These are phyloP conservation scores for Lactarius sanguifluus DNA, from an alignment of 768 basidiomycete species.

Conservation along the genomic window DNA sequence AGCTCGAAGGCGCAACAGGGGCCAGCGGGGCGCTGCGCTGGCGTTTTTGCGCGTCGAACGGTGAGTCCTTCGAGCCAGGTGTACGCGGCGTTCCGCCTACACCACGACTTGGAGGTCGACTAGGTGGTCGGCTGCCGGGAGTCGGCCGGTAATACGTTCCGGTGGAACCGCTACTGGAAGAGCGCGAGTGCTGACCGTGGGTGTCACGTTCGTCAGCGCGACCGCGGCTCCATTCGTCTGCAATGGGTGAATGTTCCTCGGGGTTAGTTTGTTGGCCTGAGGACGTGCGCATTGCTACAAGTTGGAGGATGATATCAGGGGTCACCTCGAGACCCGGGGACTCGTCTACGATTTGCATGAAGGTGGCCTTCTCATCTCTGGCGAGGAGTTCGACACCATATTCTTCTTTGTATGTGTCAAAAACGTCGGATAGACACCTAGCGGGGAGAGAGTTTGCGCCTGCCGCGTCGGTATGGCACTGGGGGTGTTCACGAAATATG, in stretches of 20 bases:
- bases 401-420: constrained; percentile 59
- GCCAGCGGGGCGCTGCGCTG: constrained; percentile 69
- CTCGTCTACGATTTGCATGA: constrained; percentile 54
- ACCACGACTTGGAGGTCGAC: constrained; percentile 55
- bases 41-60: constrained; percentile 67
- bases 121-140: constrained; percentile 41
- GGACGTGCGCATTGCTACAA: constrained; percentile 51
- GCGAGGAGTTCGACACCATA: constrained; percentile 66
- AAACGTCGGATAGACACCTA: constrained; percentile 66
- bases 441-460: constrained; percentile 69
- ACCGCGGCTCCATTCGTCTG: constrained; percentile 45
- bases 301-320: constrained; percentile 57
- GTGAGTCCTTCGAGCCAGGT: constrained; percentile 48
- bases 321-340: constrained; percentile 69
- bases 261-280: constrained; percentile 25
- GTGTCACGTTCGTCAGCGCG: constrained; percentile 37
- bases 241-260: constrained; percentile 7
- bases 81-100: constrained; percentile 55
- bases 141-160: constrained; percentile 35
- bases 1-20: constrained; percentile 67
- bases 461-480: constrained; percentile 54
- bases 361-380: constrained; percentile 58
- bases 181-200: constrained; percentile 44
- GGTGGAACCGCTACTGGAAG: constrained; percentile 56
- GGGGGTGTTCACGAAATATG: constrained; percentile 66